These are phyloP conservation scores for Epichloe glyceriae DNA, from an alignment of 2,329 filamentous ascomycete genomes.

Conservation along the genomic window DNA sequence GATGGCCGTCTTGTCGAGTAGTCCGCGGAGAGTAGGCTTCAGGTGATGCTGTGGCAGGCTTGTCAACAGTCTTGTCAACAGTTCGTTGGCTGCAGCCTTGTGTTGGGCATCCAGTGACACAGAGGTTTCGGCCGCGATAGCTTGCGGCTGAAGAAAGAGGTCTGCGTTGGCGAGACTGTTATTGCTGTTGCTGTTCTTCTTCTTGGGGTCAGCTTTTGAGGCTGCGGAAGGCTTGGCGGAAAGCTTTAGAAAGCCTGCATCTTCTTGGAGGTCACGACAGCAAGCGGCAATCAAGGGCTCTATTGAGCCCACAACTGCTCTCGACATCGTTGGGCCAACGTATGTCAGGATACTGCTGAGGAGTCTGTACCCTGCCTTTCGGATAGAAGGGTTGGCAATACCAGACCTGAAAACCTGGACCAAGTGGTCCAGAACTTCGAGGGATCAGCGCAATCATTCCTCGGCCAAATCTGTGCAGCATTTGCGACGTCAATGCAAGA, in stretches of 20 bases:
- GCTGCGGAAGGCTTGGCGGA: conserved; percentile 19
- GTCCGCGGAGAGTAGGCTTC: conserved; percentile 56
- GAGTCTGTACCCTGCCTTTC: conserved; percentile 47
- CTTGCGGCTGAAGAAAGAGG: conserved; percentile 44
- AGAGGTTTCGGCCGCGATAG: conserved; percentile 18
- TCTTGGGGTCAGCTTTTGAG: conserved; percentile 15
- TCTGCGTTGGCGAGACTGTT: conserved; percentile 51
- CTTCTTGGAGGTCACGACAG: conserved; percentile 59
- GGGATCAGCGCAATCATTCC: conserved; percentile 47
- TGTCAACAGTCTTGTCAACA: conserved; percentile 52
- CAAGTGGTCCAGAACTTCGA: conserved; percentile 56
- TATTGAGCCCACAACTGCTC: conserved; percentile 51
- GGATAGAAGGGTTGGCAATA: conserved; percentile 39
- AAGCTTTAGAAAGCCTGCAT: conserved; percentile 33
- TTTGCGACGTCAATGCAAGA: conserved; percentile 45
- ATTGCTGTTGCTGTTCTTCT: conserved; percentile 17
- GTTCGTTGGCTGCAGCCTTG: conserved; percentile 38
- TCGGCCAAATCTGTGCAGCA: conserved; percentile 45
- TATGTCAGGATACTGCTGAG: conserved; percentile 44
- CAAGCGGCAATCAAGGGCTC: conserved; percentile 49
- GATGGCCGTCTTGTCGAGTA: conserved; percentile 72
- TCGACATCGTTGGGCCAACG: conserved; percentile 54
- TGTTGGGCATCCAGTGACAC: conserved; percentile 32
- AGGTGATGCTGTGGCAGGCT: conserved; percentile 53
- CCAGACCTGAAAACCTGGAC: conserved; percentile 55